Evolutionary conservation across 768 basidiomycete species (phyloP), one percentile per base, ranked within the genome.

Genomic region (Thelephora aurantiotincta): DNA sequence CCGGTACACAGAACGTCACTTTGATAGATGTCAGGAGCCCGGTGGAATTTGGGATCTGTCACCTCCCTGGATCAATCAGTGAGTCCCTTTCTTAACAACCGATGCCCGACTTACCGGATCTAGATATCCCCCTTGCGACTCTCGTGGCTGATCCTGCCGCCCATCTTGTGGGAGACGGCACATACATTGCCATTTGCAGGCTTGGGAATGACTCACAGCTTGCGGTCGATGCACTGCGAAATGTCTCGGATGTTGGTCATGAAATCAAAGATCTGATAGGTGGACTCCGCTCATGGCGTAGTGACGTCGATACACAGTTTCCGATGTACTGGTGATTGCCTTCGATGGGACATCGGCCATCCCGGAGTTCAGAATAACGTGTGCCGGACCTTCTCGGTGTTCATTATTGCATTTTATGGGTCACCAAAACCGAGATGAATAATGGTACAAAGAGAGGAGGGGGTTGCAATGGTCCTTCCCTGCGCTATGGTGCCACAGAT

Each of bases 191-290:
- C 14, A 63, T 96, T 22, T 98, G 93, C 63, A 74, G 89, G 26
- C 68, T 90, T 18, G 93, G 94, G 4, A 98, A 97, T 57, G 94
- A 97, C 61, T 94, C 90, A 1, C 87, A 90, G 60, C 73, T 88
- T 16, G 94, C 92, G 26, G 91, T 79, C 0, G 69, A 78, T 33
- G 78, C 79, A 5, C 57, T 89, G 16, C 62, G 73, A 48, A 57
- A 56, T 14, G 66, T 41, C 6, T 16, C 63, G 6, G 55, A 58
- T 43, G 55, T 51, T 18, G 60, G 45, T 2, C 50, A 58, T 5
- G 55, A 65, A 33, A 66, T 85, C 14, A 75, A 67, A 55, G 84
- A 94, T 62, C 70, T 93, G 3, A 66, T 86, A 6, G 92, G 93
- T 18, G 93, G 93, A 1, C 64, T 96, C 44, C 65, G 70, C 54